Evolutionary conservation across 768 basidiomycete species (phyloP).

Genomic region (Mycena vulgaris): DNA sequence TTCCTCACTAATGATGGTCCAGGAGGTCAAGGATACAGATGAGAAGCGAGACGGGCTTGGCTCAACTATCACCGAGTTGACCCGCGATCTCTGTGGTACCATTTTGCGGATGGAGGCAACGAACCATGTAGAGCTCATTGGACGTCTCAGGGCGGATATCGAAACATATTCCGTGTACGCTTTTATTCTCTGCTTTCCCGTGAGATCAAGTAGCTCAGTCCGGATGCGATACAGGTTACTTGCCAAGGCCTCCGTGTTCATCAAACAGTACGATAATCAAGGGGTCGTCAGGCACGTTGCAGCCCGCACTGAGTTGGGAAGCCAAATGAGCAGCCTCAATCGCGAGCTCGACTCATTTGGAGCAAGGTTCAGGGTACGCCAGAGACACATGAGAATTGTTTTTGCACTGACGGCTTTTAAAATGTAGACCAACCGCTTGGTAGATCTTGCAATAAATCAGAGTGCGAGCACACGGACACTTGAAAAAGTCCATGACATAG

Average conservation of each 20-base stretch:
- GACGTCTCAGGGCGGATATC: neutral
- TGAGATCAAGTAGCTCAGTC: neutral
- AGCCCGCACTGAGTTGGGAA: neutral
- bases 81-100: conserved; percentile 3
- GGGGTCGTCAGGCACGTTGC: neutral
- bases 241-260: neutral
- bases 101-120: conserved; percentile 11
- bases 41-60: conserved; percentile 9
- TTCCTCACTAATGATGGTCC: neutral
- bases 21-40: conserved; percentile 11
- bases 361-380: neutral
- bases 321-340: neutral
- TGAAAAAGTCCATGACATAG: neutral
- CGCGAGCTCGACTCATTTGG: conserved; percentile 6
- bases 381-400: too few species aligned
- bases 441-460: conserved; percentile 1
- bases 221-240: neutral
- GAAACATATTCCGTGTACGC: neutral
- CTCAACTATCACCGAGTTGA: neutral
- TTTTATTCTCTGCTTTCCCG: neutral
- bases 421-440: conserved; percentile 3
- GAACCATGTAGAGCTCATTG: neutral
- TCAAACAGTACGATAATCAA: neutral
- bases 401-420: neutral
- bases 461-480: neutral